Evolutionary conservation across 2,329 filamentous ascomycete species (phyloP).

Genomic region (Xylariaceae sp.): DNA sequence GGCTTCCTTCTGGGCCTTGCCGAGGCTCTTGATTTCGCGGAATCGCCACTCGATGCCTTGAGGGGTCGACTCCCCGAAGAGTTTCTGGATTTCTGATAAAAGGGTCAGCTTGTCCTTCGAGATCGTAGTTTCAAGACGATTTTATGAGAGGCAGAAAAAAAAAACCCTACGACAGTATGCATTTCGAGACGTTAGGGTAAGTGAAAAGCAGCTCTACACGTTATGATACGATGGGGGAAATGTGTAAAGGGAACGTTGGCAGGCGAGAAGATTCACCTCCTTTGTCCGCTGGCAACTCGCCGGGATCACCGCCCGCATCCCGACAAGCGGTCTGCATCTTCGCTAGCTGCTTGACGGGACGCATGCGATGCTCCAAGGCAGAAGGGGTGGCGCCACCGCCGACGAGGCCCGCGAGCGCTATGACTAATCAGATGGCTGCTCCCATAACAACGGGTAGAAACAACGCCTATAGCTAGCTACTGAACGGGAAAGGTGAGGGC

Average conservation of each 20-base stretch:
- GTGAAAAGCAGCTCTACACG: neutral
- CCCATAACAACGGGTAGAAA: neutral
- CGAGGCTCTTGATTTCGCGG: constrained; percentile 59
- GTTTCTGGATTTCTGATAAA: constrained; percentile 62
- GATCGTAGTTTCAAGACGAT: neutral
- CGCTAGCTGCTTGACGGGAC: constrained; percentile 51
- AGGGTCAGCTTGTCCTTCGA: constrained; percentile 5
- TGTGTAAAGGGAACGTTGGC: neutral
- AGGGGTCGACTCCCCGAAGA: constrained; percentile 64
- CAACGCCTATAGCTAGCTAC: neutral
- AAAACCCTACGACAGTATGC: neutral
- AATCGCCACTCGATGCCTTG: constrained; percentile 68
- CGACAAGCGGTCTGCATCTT: constrained; percentile 32
- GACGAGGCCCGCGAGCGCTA: constrained; percentile 21
- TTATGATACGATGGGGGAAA: neutral
- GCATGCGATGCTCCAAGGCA: constrained; percentile 59
- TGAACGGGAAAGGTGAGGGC: neutral
- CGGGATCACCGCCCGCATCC: constrained; percentile 40
- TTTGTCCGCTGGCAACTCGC: constrained; percentile 47
- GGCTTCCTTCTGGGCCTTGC: constrained; percentile 53
- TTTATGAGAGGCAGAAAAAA: no score
- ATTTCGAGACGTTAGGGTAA: neutral
- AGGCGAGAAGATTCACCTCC: constrained; percentile 40
- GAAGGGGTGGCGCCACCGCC: constrained; percentile 55
- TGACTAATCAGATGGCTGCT: constrained; percentile 10